phyloP scores from a whole-genome alignment of 2,329 filamentous ascomycete genomes.

The Nothophoma quercina region DNA sequence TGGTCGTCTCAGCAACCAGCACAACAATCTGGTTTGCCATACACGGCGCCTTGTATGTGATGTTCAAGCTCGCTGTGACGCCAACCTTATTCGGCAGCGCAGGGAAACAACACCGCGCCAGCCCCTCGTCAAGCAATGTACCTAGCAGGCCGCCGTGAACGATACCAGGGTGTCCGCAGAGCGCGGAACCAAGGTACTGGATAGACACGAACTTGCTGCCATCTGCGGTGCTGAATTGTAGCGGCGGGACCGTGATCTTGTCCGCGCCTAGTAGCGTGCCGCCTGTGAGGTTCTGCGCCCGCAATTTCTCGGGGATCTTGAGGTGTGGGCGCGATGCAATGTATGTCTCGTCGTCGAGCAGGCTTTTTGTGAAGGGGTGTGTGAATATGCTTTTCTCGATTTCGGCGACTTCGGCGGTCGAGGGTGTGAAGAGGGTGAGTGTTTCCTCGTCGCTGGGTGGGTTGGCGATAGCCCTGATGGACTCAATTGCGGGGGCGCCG shows the following conservation, averaged over 20 bases:
- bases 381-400: conserved; percentile 78
- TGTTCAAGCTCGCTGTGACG: conserved; percentile 83
- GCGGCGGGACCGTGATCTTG: conserved; percentile 81
- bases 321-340: conserved; percentile 84
- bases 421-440: conserved; percentile 67
- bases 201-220: conserved; percentile 66
- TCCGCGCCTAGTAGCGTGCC: conserved; percentile 78
- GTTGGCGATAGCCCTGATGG: conserved; percentile 58
- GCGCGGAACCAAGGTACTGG: conserved; percentile 76
- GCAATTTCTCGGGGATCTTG: conserved; percentile 77
- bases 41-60: conserved; percentile 83
- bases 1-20: conserved; percentile 78
- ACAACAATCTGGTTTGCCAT: conserved; percentile 79
- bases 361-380: conserved; percentile 74
- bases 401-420: conserved; percentile 60
- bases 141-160: conserved; percentile 90
- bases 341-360: conserved; percentile 72
- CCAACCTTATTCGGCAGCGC: conserved; percentile 86
- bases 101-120: conserved; percentile 87
- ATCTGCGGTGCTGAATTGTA: conserved; percentile 71
- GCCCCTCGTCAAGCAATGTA: conserved; percentile 89
- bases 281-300: conserved; percentile 79
- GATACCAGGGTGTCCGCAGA: conserved; percentile 91
- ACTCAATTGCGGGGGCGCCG: conserved; percentile 60
- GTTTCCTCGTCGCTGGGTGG: conserved; percentile 76